Base-by-base conservation (phyloP, 108 stramenopile species). In the Nitzschia putrida region DNA sequence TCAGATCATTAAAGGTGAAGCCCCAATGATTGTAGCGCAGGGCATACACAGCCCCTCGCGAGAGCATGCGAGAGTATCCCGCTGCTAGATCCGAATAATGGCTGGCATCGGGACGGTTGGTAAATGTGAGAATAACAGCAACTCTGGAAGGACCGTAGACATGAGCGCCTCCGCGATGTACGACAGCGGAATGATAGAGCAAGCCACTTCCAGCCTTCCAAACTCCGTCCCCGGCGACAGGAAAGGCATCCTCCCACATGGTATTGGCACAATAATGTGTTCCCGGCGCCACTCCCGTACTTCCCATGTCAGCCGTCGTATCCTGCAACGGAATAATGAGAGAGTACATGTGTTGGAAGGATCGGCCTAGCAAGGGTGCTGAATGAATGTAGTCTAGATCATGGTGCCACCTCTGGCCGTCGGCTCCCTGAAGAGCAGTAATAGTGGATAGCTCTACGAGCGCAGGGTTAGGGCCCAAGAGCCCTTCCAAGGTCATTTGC, bases 321-420 rank as follows among this genome's bases (percentile, higher is more conserved):
- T 80, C 79, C 52, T 80, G 79, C 9, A 80, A 57, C 8, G 69
- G 64, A 21, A 80, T 76, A n/a, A 80, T 60, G 8, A 80, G 21
- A 14, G 77, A 53, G 53, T 72, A 78, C 34, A 54, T 43, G 21
- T 22, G 41, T 2, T 34, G 14, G 52, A 73, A 78, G 24, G 34
- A 61, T 13, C 21, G 25, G n/a, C 47, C 47, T 18, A 49, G 6
- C 3, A 49, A 16, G 6, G 47, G 47, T 49, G 47, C 47, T 18
- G 47, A 49, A 18, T 49, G 47, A 4, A 49, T 18, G 6, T 49
- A 49, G 18, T 49, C 56, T 2, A 29, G 13, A 57, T 57, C 56
- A 57, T 57, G 56, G 6, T 57, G 56, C 56, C 56, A 57, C 4
- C 29, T 1, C 23, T 57, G 56, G 13, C 14, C 21, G 3, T 57